Conservation (phyloP, 305 asterid species). For the Striga hermonthica region DNA sequence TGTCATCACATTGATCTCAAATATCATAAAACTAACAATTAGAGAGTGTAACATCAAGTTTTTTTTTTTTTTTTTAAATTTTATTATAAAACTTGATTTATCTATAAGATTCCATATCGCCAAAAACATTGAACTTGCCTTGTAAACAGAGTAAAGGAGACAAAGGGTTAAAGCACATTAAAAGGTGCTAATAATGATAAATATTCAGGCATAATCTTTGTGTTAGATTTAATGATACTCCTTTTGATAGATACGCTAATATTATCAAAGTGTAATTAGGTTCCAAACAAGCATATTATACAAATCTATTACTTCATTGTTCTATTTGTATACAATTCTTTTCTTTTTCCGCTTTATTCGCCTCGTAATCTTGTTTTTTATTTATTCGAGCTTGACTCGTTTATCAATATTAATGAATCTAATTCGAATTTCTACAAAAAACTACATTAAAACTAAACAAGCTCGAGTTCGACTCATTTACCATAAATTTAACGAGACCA, state of each 20-base stretch:
- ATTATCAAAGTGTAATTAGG: not conserved
- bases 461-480: too few relatives aligned
- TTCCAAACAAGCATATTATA: not conserved
- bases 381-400: too few relatives aligned
- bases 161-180: constrained; percentile 15
- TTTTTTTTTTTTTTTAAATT: not conserved
- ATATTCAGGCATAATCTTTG: constrained; percentile 28
- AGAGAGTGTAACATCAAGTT: too few relatives aligned
- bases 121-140: constrained; percentile 25
- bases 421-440: too few relatives aligned
- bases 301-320: not conserved
- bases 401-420: too few relatives aligned
- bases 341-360: not conserved
- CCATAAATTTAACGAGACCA: too few relatives aligned
- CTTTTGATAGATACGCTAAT: not conserved
- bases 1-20: too few relatives aligned
- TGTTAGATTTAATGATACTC: not conserved
- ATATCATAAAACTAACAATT: too few relatives aligned
- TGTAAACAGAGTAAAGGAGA: constrained; percentile 32
- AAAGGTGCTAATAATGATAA: constrained; percentile 27
- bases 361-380: not conserved
- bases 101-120: not conserved
- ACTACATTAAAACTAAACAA: too few relatives aligned
- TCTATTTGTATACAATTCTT: not conserved
- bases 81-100: not conserved